These are phyloP conservation scores for Spathaspora passalidarum DNA, from an alignment of 805 yeast genomes.

Conservation along the genomic window DNA sequence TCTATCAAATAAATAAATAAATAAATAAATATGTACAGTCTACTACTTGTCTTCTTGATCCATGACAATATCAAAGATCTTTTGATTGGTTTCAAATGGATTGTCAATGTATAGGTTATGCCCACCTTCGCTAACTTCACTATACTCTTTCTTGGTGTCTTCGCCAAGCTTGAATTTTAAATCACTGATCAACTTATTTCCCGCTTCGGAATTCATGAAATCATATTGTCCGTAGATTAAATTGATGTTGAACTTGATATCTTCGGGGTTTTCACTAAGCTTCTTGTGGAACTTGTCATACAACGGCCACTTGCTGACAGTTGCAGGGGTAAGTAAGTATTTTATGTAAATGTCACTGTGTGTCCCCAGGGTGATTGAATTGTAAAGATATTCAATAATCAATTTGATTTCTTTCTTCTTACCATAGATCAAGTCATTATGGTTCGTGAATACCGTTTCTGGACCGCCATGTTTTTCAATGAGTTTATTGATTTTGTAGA, in stretches of 20 bases:
- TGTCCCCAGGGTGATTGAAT: slow-evolving; percentile 37
- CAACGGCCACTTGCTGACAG: slow-evolving; percentile 64
- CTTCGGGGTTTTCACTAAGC: slow-evolving; percentile 13
- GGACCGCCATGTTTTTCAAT: slow-evolving; percentile 31
- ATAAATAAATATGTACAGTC: background rate
- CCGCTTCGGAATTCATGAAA: slow-evolving; percentile 67
- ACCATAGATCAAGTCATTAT: slow-evolving; percentile 35
- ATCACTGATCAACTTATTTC: slow-evolving; percentile 29
- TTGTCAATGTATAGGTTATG: slow-evolving; percentile 45
- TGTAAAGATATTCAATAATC: slow-evolving; percentile 40
- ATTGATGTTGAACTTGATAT: slow-evolving; percentile 31
- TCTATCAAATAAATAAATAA: too few species aligned
- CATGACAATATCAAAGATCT: slow-evolving; percentile 16
- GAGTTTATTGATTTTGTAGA: slow-evolving; percentile 38
- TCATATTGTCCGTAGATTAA: slow-evolving; percentile 69
- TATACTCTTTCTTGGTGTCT: slow-evolving; percentile 18
- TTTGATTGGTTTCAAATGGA: slow-evolving; percentile 39
- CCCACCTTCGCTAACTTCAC: slow-evolving; percentile 35
- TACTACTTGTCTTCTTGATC: background rate
- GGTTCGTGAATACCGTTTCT: slow-evolving; percentile 16
- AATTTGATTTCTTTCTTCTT: slow-evolving; percentile 33
- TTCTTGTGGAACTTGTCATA: slow-evolving; percentile 49
- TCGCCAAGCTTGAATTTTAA: slow-evolving; percentile 13
- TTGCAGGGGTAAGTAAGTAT: slow-evolving; percentile 52
- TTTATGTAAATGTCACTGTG: slow-evolving; percentile 42